phyloP scores from a whole-genome alignment of 148 eudicot genomes.

The Rhododendron henanense region DNA sequence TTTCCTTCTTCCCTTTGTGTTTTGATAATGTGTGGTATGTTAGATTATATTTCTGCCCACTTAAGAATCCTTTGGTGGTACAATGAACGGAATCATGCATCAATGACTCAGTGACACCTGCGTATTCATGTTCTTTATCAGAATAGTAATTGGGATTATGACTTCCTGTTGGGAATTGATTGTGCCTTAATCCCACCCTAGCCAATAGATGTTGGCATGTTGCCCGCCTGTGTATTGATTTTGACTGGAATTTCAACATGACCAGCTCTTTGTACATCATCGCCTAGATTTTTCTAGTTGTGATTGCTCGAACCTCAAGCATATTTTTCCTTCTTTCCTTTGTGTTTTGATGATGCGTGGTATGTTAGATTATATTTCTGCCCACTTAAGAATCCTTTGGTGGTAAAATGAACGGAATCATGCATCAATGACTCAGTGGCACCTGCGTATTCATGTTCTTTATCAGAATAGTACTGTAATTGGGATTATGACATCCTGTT shows the following conservation, averaged over 20 bases:
- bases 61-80: not conserved
- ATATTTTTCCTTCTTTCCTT: not conserved
- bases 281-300: not conserved
- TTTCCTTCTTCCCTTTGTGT: not conserved
- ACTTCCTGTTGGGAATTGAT: not conserved
- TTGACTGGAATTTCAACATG: not conserved
- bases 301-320: not conserved
- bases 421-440: not conserved
- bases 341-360: not conserved
- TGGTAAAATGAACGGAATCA: not conserved
- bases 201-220: not conserved
- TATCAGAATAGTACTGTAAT: not conserved
- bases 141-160: not conserved
- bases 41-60: not conserved
- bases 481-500: not conserved
- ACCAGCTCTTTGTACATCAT: not conserved
- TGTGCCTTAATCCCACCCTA: not conserved
- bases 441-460: not conserved
- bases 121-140: not conserved
- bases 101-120: not conserved
- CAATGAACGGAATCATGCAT: not conserved
- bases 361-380: not conserved
- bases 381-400: not conserved
- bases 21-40: not conserved
- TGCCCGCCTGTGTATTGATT: not conserved